These are phyloP conservation scores for Psilocybe sp. DNA, from an alignment of 768 basidiomycete species.

Conservation along the genomic window DNA sequence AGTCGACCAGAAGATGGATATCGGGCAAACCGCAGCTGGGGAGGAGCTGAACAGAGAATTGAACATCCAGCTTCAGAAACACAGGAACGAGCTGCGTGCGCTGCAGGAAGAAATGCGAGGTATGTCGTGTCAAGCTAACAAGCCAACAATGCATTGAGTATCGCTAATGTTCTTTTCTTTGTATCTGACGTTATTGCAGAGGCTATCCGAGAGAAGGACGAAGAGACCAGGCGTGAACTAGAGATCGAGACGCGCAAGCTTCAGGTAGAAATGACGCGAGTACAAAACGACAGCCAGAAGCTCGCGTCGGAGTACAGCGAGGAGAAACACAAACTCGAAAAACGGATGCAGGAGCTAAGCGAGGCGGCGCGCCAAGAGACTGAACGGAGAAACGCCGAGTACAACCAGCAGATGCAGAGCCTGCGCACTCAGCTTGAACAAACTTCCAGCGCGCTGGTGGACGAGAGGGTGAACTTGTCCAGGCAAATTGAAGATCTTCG, in stretches of 20 bases:
- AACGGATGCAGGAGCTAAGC: slow-evolving; percentile 23
- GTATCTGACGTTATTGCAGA: slow-evolving; percentile 11
- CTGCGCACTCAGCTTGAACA: not conserved
- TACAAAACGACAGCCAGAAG: slow-evolving; percentile 36
- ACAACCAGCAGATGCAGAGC: slow-evolving; percentile 3
- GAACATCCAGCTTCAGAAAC: slow-evolving; percentile 38
- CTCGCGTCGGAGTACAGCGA: slow-evolving; percentile 36
- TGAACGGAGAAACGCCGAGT: slow-evolving; percentile 7
- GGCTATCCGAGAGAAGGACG: slow-evolving; percentile 42
- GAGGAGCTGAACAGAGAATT: slow-evolving; percentile 49
- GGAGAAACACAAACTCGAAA: slow-evolving; percentile 31
- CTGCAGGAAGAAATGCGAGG: slow-evolving; percentile 45
- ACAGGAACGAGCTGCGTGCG: slow-evolving; percentile 40
- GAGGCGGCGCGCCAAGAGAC: slow-evolving; percentile 9
- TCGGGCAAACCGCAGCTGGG: slow-evolving; percentile 51
- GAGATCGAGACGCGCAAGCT: slow-evolving; percentile 39
- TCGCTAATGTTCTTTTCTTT: not conserved
- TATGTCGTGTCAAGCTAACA: not conserved
- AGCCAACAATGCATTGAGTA: no score
- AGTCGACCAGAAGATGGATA: slow-evolving; percentile 46
- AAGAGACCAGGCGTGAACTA: slow-evolving; percentile 42
- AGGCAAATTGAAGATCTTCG: slow-evolving; percentile 17
- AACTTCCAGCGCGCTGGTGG: slow-evolving; percentile 1
- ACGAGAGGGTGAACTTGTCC: slow-evolving; percentile 11
- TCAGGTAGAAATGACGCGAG: slow-evolving; percentile 38